Base-by-base conservation (phyloP, 2,329 filamentous ascomycete genomes). In the Epichloe sylvatica region DNA sequence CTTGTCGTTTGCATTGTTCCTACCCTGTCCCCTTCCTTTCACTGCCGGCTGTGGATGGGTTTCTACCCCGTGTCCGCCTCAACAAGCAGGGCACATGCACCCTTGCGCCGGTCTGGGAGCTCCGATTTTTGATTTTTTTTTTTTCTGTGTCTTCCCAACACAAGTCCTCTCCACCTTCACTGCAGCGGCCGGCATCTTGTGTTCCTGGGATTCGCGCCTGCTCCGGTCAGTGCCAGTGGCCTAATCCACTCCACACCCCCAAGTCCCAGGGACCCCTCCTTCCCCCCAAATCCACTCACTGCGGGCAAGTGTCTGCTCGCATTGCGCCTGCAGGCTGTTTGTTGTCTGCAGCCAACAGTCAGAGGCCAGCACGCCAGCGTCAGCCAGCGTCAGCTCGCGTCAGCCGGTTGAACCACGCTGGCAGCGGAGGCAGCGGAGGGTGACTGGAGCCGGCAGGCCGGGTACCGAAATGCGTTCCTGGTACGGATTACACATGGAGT, bases 21-120 rank as follows among this genome's bases (percentile, higher is more conserved):
- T 45, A 30, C 39, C 34, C 25, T 36, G 30, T 21, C 43, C 11
- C 23, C 12, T 23, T n/a, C 34, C 11, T 45, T 8, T 21, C 23
- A 35, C n/a, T 49, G 19, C 47, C 6, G 44, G 43, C 44, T 36
- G 12, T 49, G 45, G 45, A 25, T 33, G 37, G 21, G 19, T 7
- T 39, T 52, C 41, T 37, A 45, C 45, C 35, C 34, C 42, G 38
- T 44, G 49, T 38, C n/a, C 46, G 45, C 40, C 44, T 44, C 37
- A 38, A 38, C 37, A 38, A 38, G 40, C 50, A 49, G 53, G 53
- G 25, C 25, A 30, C 25, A 30, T 47, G 52, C 50, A 53, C 48
- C 49, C 52, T 51, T 53, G 53, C 50, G 52, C 50, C 50, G 49
- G 55, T 47, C 51, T 39, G 48, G 51, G 49, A 53, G 51, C 49